Evolutionary conservation across 805 yeast genomes (phyloP).

Genomic region (Saturnispora saitoi): DNA sequence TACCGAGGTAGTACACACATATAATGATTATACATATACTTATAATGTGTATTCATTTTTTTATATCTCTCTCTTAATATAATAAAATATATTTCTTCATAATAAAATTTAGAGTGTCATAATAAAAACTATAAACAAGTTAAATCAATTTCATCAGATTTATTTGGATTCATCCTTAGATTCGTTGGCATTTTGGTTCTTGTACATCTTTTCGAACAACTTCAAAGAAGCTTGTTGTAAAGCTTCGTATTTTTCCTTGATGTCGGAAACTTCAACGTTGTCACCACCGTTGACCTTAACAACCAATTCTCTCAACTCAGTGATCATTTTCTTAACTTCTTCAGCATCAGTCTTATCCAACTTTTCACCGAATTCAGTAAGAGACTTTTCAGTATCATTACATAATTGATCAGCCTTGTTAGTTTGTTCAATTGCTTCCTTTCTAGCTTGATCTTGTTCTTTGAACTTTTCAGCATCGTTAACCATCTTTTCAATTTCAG

Average conservation of each 20-base stretch:
- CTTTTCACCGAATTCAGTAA: constrained; percentile 64
- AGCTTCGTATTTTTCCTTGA: constrained; percentile 68
- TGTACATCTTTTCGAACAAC: constrained; percentile 64
- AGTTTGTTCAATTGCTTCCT: constrained; percentile 61
- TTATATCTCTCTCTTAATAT: not conserved
- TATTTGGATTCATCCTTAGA: constrained; percentile 15
- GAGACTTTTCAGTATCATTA: constrained; percentile 82
- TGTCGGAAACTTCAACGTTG: constrained; percentile 41
- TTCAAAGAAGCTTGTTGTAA: constrained; percentile 68
- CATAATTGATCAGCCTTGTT: constrained; percentile 70
- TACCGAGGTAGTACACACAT: not conserved
- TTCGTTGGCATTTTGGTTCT: constrained; percentile 25
- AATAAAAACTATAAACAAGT: constrained; percentile 5
- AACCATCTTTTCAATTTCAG: constrained; percentile 55
- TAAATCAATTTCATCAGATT: not conserved
- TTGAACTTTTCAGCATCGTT: constrained; percentile 59
- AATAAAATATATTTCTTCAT: not conserved
- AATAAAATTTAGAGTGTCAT: not conserved
- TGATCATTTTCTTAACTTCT: constrained; percentile 44
- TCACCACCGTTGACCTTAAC: constrained; percentile 51
- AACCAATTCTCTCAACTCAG: constrained; percentile 54
- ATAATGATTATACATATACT: not conserved
- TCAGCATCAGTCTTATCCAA: constrained; percentile 42
- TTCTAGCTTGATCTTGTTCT: constrained; percentile 49
- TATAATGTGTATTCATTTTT: not conserved